Percentiles rank a stretch among this genome's conserved stretches.
These are phyloP conservation scores for Daldinia vernicosa DNA, from an alignment of 495 filamentous ascomycete species.

Conservation along the genomic window DNA sequence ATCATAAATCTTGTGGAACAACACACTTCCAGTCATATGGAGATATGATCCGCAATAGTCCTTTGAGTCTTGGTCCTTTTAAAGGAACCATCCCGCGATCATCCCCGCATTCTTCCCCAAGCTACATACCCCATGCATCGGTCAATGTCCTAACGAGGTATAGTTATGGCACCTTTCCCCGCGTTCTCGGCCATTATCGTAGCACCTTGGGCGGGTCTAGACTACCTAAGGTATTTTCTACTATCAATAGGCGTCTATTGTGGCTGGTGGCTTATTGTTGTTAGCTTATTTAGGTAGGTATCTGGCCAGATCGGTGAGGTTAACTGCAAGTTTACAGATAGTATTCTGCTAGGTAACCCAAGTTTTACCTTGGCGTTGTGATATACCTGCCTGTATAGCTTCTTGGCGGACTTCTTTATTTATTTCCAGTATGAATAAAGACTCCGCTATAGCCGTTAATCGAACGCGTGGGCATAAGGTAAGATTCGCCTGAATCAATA, in stretches of 20 bases:
- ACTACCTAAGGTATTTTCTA: not conserved
- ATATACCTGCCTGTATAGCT: not conserved
- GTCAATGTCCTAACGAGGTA: not conserved
- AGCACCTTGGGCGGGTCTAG: not conserved
- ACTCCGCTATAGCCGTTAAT: too few species aligned
- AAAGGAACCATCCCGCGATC: not conserved
- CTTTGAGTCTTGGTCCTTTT: not conserved
- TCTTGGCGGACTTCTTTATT: not conserved
- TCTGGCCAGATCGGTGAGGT: not conserved
- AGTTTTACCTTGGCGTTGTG: not conserved
- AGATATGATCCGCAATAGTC: not conserved
- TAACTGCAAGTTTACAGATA: not conserved
- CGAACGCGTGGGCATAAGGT: too few species aligned
- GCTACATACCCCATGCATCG: not conserved
- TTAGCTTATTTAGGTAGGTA: not conserved
- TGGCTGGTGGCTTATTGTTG: not conserved
- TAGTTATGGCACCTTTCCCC: not conserved
- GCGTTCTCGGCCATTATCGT: not conserved
- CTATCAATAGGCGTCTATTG: not conserved
- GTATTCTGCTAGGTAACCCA: not conserved
- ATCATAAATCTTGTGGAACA: not conserved
- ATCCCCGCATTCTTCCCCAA: conserved; percentile 3
- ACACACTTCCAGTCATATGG: not conserved
- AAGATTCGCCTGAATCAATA: too few species aligned
- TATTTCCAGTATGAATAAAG: not conserved